Evolutionary conservation across 2,329 filamentous ascomycete species (phyloP).

Genomic region (Colletotrichum theobromicola): DNA sequence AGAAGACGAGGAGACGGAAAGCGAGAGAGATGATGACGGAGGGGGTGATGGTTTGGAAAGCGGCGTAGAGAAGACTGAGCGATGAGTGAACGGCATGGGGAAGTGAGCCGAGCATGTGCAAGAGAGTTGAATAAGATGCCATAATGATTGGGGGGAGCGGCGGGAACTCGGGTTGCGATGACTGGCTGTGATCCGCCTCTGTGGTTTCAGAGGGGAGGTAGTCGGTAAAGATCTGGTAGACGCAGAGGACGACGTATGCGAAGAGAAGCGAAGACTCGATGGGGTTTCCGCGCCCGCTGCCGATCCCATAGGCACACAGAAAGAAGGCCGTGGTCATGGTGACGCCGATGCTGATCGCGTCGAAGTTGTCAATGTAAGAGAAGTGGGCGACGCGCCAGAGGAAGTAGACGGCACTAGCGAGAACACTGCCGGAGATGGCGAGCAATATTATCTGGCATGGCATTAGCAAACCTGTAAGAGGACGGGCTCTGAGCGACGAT

Average conservation of each 20-base stretch:
- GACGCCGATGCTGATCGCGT: conserved; percentile 90
- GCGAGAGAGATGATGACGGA: conserved; percentile 94
- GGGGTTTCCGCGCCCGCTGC: conserved; percentile 90
- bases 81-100: conserved; percentile 83
- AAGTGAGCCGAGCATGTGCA: conserved; percentile 83
- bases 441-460: conserved; percentile 79
- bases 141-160: conserved; percentile 98
- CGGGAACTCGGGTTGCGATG: conserved; percentile 83
- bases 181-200: conserved; percentile 51
- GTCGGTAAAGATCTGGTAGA: conserved; percentile 99
- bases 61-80: conserved; percentile 86
- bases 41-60: conserved; percentile 93
- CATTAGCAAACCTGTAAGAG: conserved; percentile 34
- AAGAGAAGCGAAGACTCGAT: conserved; percentile 20
- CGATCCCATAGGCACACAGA: conserved; percentile 91
- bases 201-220: conserved; percentile 82
- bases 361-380: conserved; percentile 89
- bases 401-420: conserved; percentile 94
- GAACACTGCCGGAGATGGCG: conserved; percentile 86
- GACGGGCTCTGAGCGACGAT: not conserved
- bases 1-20: conserved; percentile 94
- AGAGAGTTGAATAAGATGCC: conserved; percentile 93
- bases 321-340: conserved; percentile 93
- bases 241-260: conserved; percentile 96
- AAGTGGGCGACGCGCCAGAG: conserved; percentile 95